These are phyloP conservation scores for Castanospermum australe DNA, from an alignment of 306 rosid genomes.

Conservation along the genomic window DNA sequence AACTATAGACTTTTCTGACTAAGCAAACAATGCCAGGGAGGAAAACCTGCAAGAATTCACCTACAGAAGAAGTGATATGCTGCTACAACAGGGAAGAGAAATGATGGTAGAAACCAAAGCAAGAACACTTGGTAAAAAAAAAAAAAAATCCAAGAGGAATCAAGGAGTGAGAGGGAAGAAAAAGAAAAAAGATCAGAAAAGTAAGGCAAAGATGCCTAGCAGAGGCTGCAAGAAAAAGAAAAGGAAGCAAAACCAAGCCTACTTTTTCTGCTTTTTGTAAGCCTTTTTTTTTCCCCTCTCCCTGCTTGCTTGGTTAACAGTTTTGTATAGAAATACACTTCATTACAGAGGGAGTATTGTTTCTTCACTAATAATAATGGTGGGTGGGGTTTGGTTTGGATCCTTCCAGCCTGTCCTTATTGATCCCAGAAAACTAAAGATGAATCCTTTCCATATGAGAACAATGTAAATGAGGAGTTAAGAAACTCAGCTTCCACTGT, in stretches of 20 bases:
- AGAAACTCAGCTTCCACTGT: conserved; percentile 25
- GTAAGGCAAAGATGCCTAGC: conserved; percentile 50
- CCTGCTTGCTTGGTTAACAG: conserved; percentile 11
- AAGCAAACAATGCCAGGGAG: conserved; percentile 25
- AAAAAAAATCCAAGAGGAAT: conserved; percentile 4
- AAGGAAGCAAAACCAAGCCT: conserved; percentile 30
- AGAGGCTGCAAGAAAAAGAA: conserved; percentile 46
- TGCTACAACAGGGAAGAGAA: conserved; percentile 1
- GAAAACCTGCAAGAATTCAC: conserved; percentile 1
- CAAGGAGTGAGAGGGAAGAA: neutral
- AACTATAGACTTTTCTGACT: conserved; percentile 23
- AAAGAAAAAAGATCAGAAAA: conserved; percentile 1
- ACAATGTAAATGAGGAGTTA: neutral
- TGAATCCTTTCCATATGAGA: conserved; percentile 28
- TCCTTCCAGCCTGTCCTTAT: conserved; percentile 73
- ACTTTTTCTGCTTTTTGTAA: conserved; percentile 47
- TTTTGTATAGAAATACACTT: conserved; percentile 27
- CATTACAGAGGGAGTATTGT: conserved; percentile 2
- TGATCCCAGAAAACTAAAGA: conserved; percentile 36
- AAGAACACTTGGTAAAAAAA: neutral
- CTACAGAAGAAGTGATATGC: conserved; percentile 20
- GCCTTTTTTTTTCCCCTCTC: conserved; percentile 12
- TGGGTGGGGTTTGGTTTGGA: conserved; percentile 59
- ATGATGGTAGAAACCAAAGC: neutral
- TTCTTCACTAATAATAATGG: conserved; percentile 47